Evolutionary conservation across 352 stramenopile species (phyloP).

Genomic region (Albugo candida): DNA sequence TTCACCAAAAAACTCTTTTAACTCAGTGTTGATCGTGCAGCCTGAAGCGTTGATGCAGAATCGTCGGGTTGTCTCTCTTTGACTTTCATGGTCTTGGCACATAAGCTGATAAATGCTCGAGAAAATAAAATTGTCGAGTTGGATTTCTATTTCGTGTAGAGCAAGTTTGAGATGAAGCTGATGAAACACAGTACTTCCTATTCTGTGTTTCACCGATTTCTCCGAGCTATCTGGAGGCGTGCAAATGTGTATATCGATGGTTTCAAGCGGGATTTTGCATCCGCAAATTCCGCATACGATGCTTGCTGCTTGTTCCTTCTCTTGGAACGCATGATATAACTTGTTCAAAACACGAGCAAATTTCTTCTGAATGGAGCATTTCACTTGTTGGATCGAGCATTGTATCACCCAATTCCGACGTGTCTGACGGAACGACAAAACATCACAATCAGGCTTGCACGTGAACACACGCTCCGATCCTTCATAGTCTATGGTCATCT

Average conservation of each 20-base stretch:
- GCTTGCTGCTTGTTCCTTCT: conserved; percentile 26
- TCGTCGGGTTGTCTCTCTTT: conserved; percentile 5
- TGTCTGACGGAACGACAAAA: conserved; percentile 24
- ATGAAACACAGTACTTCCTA: conserved; percentile 10
- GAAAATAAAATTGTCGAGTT: conserved; percentile 17
- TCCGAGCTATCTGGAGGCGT: not conserved
- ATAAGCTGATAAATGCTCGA: conserved; percentile 17
- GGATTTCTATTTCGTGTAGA: conserved; percentile 30
- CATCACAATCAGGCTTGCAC: conserved; percentile 30
- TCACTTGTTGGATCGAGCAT: conserved; percentile 26
- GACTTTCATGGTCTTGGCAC: not conserved
- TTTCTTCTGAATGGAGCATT: conserved; percentile 26
- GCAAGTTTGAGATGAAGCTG: conserved; percentile 20
- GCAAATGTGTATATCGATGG: conserved; percentile 34
- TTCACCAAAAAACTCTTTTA: conserved; percentile 36
- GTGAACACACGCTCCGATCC: conserved; percentile 21
- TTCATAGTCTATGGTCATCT: conserved; percentile 21
- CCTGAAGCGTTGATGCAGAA: not conserved
- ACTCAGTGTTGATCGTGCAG: conserved; percentile 32
- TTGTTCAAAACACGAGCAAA: conserved; percentile 25
- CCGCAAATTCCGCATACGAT: conserved; percentile 40
- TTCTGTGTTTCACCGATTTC: not conserved
- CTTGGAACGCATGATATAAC: conserved; percentile 24
- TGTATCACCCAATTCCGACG: conserved; percentile 18
- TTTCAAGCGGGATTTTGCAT: conserved; percentile 32